Evolutionary conservation across 371 early-diverging fungal genomes (phyloP), one percentile per base, ranked within the genome.

Genomic region (Mucor mucedo): DNA sequence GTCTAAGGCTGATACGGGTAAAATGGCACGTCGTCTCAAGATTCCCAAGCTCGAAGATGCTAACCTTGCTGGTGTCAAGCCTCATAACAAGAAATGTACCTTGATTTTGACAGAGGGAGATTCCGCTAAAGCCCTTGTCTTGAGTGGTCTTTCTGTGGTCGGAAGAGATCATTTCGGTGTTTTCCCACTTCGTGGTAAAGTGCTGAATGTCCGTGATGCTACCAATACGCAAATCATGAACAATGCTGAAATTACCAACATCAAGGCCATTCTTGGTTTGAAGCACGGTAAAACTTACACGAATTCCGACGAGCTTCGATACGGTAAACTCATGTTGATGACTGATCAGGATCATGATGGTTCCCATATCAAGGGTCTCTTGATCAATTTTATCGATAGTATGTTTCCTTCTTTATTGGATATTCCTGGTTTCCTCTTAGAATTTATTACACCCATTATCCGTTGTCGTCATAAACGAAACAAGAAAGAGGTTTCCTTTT

Each of bases 321-420:
- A 99, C 75, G 99, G 99, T 1, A 94, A 94, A 66, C 72, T 99
- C 13, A 99, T 99, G 95, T 96, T 99, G 60, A 99, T 99, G 99
- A 95, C 99, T 1, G 99, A 99, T 92, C 99, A 99, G 88, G 99
- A 99, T 87, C 94, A 98, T 66, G 99, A 99, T 77, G 99, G 99
- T 29, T 94, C 97, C 13, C 99, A 99, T 71, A 99, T 99, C 77
- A 99, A 99, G 78, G 99, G 99, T 40, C 86, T 99, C 6, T 86
- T 99, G 32, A 96, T 99, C 76, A 99, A 99, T 77, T 95, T 99
- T 61, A 83, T 99, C 32, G 99, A 99, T 75, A 90, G 95, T 63
- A 97, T 95, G 82, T 99, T 93, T 81, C 99, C 99, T 1, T 92
- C 93, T 1, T 80, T 99, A 44, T 80, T 99, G 60, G 90, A 93